Base-by-base conservation (phyloP, 192 early-diverging fungal species). In the Coemansia sp. region DNA sequence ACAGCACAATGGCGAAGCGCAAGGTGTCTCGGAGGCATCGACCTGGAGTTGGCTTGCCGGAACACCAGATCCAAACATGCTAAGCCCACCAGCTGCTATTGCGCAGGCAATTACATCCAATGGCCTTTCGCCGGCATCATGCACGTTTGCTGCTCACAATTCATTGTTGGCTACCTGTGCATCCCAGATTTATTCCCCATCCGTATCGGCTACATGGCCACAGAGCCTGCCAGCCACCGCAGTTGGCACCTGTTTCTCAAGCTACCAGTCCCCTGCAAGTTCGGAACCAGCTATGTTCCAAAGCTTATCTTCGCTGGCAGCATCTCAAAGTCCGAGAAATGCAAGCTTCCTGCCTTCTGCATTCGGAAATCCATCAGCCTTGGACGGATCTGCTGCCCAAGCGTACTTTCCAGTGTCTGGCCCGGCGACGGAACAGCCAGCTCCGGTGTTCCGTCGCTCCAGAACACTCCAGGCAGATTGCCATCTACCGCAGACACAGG, bases 1-100 rank as follows among this genome's bases (percentile, higher is more conserved):
- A 15, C 48, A 14, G 28, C 48, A 50, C 28, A 16, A 50, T 10
- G 16, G 11, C 2, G 48, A 50, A 14, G 8, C 19, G 31, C 48
- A 33, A 31, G 23, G 3, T 15, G 4, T 50, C 6, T 11, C 23
- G 7, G 48, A 50, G 48, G 14, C 48, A 12, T 23, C 28, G 2
- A 5, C 28, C 31, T 50, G 48, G 48, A 23, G 6, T 10, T 19
- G 15, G 16, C 28, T 50, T 33, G 15, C 48, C 5, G 16, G 6
- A 15, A 7, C 48, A 2, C 2, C 48, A 16, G 31, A 18, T 11
- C 30, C 30, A 15, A 50, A 33, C 31, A 11, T 33, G 30, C 48
- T 50, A 50, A 50, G 48, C 48, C 48, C 31, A 33, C 48, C 48
- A 30, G n/a, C 48, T 31, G 33, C n/a, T 19, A 30, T 49, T 49